A percentile compares a stretch with the other conserved stretches of the same genome.
Evolutionary conservation across 495 filamentous ascomycete genomes (phyloP).

Genomic region (Aspergillus sparsus): DNA sequence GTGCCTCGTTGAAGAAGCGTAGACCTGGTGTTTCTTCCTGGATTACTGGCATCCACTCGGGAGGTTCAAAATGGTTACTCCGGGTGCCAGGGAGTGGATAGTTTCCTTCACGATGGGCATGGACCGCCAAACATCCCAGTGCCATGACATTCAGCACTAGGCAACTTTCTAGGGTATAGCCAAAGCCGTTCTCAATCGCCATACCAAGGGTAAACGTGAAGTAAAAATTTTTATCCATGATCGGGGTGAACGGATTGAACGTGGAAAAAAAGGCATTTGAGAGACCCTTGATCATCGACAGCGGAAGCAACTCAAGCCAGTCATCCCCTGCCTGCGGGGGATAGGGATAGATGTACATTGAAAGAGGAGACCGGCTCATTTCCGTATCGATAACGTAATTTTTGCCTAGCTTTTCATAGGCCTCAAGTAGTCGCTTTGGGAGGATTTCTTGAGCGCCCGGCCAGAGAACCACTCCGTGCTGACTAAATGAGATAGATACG

Average conservation of each 20-base stretch:
- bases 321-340: slow-evolving; percentile 40
- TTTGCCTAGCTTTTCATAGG: slow-evolving; percentile 43
- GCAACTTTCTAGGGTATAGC: slow-evolving; percentile 48
- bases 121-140: slow-evolving; percentile 46
- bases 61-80: slow-evolving; percentile 41
- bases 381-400: slow-evolving; percentile 51
- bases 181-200: slow-evolving; percentile 46
- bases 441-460: slow-evolving; percentile 43
- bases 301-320: slow-evolving; percentile 44
- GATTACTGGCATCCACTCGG: slow-evolving; percentile 47
- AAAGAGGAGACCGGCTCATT: slow-evolving; percentile 39
- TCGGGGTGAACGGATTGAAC: slow-evolving; percentile 49
- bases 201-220: slow-evolving; percentile 47
- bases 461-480: slow-evolving; percentile 51
- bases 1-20: slow-evolving; percentile 50
- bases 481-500: slow-evolving; percentile 50
- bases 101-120: slow-evolving; percentile 46
- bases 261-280: slow-evolving; percentile 48
- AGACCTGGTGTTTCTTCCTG: slow-evolving; percentile 45
- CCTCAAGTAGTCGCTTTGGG: slow-evolving; percentile 37
- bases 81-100: slow-evolving; percentile 44
- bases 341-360: slow-evolving; percentile 45
- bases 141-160: slow-evolving; percentile 48
- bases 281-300: slow-evolving; percentile 46
- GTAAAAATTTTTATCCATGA: slow-evolving; percentile 52